Conservation (phyloP, 139 green algal species). For the Volvox africanus region DNA sequence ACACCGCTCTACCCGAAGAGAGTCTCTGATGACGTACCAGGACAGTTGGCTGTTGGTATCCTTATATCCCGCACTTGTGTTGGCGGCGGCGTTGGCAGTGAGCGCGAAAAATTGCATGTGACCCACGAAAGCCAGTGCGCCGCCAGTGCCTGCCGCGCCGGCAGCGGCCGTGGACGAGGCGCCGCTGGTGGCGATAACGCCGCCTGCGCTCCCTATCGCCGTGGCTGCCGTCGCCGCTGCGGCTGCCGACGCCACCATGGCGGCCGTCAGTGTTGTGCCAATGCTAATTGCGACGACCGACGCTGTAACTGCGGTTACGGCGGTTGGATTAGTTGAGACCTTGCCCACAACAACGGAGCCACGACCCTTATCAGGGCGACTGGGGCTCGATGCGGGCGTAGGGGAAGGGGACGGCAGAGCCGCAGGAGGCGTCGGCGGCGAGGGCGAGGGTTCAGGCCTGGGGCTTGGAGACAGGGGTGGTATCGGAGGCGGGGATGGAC, state of each 20-base stretch:
- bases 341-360: not conserved
- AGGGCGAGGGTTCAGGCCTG: not conserved
- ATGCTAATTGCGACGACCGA: not conserved
- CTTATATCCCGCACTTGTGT: not conserved
- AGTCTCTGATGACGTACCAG: not conserved
- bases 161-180: not conserved
- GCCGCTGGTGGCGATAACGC: not conserved
- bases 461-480: not conserved
- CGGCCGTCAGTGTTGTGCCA: not conserved
- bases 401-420: not conserved
- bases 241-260: not conserved
- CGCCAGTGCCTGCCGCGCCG: not conserved
- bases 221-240: not conserved
- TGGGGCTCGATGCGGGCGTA: not conserved
- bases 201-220: not conserved
- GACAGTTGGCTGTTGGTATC: conserved; percentile 29
- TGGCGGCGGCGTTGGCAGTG: not conserved
- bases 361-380: not conserved
- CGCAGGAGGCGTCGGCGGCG: not conserved
- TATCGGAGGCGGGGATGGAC: not conserved
- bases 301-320: not conserved
- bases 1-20: too few species aligned
- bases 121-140: not conserved
- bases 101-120: conserved; percentile 47
- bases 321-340: not conserved